Percentiles rank a stretch among this genome's conserved stretches.
phyloP scores from a whole-genome alignment of 441 rosid genomes.

The Manihot esculenta region DNA sequence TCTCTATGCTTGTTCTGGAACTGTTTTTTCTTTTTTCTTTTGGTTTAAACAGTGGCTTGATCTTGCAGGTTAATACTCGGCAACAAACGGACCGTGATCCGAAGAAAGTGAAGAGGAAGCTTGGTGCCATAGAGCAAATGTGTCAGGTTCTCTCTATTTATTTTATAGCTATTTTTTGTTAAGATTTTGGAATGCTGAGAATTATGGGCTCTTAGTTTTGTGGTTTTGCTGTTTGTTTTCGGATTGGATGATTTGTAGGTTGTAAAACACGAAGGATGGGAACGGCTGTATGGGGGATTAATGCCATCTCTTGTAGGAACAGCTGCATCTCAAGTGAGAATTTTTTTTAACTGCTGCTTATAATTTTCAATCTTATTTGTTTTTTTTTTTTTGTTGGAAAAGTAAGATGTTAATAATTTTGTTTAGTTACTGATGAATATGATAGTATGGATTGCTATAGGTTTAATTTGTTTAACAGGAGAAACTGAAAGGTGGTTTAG shows the following conservation, averaged over 20 bases:
- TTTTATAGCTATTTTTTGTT: neutral
- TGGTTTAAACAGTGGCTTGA: slow-evolving; percentile 6
- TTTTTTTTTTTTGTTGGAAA: too few relatives aligned
- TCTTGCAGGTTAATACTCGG: slow-evolving; percentile 72
- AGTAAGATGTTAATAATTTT: neutral
- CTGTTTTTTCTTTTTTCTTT: neutral
- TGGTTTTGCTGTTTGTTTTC: neutral
- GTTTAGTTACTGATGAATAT: neutral
- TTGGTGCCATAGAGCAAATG: slow-evolving; percentile 68
- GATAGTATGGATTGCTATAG: neutral
- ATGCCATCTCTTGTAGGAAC: slow-evolving; percentile 79
- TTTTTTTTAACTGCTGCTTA: neutral
- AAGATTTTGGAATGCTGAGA: neutral
- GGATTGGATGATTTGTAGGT: slow-evolving; percentile 43
- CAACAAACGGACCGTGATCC: slow-evolving; percentile 91
- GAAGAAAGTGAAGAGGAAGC: slow-evolving; percentile 70
- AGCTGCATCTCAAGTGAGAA: slow-evolving; percentile 83
- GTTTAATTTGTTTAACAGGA: neutral
- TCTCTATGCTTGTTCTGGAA: neutral
- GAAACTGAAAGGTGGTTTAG: neutral
- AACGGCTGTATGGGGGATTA: slow-evolving; percentile 79
- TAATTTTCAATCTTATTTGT: too few relatives aligned
- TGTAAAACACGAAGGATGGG: slow-evolving; percentile 92
- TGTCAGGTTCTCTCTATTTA: slow-evolving; percentile 50
- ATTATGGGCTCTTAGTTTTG: neutral